phyloP scores from a whole-genome alignment of 805 yeast genomes.

The Candida qinlingensis region DNA sequence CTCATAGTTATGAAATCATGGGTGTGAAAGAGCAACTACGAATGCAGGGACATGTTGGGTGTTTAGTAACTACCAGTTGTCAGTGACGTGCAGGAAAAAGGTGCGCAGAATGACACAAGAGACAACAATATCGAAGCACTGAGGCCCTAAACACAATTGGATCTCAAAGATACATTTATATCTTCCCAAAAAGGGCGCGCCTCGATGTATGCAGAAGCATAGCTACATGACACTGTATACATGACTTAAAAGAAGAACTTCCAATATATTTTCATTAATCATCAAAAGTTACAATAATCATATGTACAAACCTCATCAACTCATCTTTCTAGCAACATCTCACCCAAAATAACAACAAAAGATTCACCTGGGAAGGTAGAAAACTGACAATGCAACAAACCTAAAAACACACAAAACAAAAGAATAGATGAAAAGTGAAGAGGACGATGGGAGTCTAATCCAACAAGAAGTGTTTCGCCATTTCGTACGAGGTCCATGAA shows the following conservation, averaged over 20 bases:
- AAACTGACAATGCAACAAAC: neutral
- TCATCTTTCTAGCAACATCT: neutral
- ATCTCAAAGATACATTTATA: too few species aligned
- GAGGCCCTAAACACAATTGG: too few species aligned
- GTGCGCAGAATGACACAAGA: too few species aligned
- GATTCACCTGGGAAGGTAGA: neutral
- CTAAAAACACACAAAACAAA: neutral
- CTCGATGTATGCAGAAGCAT: too few species aligned
- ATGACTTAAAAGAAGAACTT: neutral
- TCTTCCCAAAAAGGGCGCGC: too few species aligned
- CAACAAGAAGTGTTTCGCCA: conserved; percentile 63
- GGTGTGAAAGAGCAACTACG: too few species aligned
- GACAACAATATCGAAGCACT: too few species aligned
- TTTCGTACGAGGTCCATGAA: conserved; percentile 96
- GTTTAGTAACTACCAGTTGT: too few species aligned
- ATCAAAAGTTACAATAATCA: neutral
- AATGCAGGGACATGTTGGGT: too few species aligned
- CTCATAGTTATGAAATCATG: too few species aligned
- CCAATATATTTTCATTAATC: neutral
- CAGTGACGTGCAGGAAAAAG: too few species aligned
- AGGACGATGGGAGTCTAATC: conserved; percentile 5
- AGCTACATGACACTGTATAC: neutral
- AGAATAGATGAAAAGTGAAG: neutral
- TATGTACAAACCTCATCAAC: neutral
- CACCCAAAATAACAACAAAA: too few species aligned